Conservation (phyloP, 2,329 filamentous ascomycete genomes). For the Xylaria sp. region DNA sequence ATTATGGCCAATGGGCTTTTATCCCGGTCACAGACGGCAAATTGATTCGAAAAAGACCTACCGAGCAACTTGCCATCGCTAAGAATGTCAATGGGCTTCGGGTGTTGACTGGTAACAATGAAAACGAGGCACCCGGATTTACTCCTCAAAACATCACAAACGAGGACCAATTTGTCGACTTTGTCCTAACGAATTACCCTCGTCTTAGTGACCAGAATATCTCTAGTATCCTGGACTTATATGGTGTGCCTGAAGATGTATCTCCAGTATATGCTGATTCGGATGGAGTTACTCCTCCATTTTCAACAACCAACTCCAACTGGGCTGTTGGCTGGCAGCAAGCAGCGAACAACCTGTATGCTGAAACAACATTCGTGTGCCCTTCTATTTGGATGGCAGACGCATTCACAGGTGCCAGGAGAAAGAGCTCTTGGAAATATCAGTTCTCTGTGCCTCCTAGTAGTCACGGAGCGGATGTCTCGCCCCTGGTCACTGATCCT, state of each 20-base stretch:
- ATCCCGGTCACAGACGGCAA: conserved; percentile 46
- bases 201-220: conserved; percentile 41
- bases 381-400: conserved; percentile 61
- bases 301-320: conserved; percentile 55
- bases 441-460: conserved; percentile 54
- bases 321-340: conserved; percentile 61
- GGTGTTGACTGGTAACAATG: conserved; percentile 44
- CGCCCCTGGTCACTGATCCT: conserved; percentile 43
- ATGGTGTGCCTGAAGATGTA: conserved; percentile 35
- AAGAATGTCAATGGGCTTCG: conserved; percentile 43
- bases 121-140: conserved; percentile 47
- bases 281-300: conserved; percentile 46
- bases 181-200: conserved; percentile 44
- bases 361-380: conserved; percentile 61
- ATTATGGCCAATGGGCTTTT: conserved; percentile 45
- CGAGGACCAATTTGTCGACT: conserved; percentile 39
- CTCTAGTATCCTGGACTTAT: conserved; percentile 41
- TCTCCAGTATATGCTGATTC: conserved; percentile 45
- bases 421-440: conserved; percentile 51
- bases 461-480: conserved; percentile 47
- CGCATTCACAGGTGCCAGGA: conserved; percentile 45
- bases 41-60: conserved; percentile 42
- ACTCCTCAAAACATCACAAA: conserved; percentile 45
- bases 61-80: conserved; percentile 35
- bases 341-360: conserved; percentile 57